Percentiles rank a stretch among this genome's conserved stretches.
These are phyloP conservation scores for Heterobasidion occidentale DNA, from an alignment of 1,284 basidiomycete genomes.

Conservation along the genomic window DNA sequence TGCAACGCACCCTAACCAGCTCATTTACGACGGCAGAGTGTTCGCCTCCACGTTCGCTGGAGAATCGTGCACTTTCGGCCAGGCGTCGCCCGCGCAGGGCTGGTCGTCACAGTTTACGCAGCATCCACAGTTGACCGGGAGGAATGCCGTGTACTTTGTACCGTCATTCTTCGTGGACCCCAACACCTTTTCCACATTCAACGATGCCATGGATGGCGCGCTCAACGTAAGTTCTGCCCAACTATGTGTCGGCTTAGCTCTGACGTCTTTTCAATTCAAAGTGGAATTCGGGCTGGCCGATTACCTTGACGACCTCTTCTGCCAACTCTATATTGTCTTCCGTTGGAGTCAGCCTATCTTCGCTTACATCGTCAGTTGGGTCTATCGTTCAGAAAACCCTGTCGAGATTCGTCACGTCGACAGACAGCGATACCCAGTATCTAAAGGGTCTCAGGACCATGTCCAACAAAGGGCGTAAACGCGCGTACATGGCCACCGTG, in stretches of 20 bases:
- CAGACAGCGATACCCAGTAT: conserved; percentile 37
- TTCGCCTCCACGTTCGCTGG: conserved; percentile 78
- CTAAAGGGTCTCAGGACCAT: conserved; percentile 17
- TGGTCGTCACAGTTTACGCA: conserved; percentile 53
- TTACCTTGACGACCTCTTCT: conserved; percentile 38
- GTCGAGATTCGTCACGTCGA: conserved; percentile 30
- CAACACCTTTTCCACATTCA: conserved; percentile 37
- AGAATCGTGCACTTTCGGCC: conserved; percentile 68
- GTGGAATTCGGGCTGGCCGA: conserved; percentile 68
- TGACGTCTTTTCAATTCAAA: conserved; percentile 16
- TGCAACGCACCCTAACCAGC: conserved; percentile 54
- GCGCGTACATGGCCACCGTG: conserved; percentile 24
- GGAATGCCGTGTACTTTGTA: conserved; percentile 50
- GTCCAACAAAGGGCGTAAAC: conserved; percentile 9
- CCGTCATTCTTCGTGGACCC: conserved; percentile 62
- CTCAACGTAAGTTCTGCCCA: conserved; percentile 42
- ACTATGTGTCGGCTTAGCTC: neutral
- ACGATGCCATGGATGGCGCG: conserved; percentile 46
- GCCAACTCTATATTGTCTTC: conserved; percentile 21
- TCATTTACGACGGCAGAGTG: conserved; percentile 47
- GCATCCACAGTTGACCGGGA: conserved; percentile 36
- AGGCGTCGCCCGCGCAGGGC: conserved; percentile 37
- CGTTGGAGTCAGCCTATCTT: conserved; percentile 16
- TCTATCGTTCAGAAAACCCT: conserved; percentile 27
- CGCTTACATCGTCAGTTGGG: conserved; percentile 10